These are phyloP conservation scores for Aspergillus mulundensis DNA, from an alignment of 495 filamentous ascomycete genomes.

Conservation along the genomic window DNA sequence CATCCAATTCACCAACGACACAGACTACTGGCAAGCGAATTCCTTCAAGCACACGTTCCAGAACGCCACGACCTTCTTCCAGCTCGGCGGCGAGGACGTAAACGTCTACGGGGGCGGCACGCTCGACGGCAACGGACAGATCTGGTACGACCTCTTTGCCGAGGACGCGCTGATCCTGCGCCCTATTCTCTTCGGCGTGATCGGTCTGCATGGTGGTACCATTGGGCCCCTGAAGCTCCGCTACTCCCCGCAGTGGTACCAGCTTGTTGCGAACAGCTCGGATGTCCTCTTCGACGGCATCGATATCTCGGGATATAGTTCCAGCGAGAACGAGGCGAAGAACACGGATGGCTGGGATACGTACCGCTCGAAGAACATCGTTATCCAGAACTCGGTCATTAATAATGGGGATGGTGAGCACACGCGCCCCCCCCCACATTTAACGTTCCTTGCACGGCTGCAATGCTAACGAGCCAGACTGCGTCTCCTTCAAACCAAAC, in stretches of 20 bases:
- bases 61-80: slow-evolving; percentile 65
- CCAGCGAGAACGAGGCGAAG: slow-evolving; percentile 52
- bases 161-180: slow-evolving; percentile 52
- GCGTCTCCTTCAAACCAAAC: slow-evolving; percentile 77
- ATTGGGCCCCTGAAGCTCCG: slow-evolving; percentile 59
- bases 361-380: slow-evolving; percentile 57
- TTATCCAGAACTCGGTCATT: slow-evolving; percentile 65
- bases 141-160: slow-evolving; percentile 64
- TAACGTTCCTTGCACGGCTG: too few relatives aligned
- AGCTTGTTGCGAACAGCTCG: slow-evolving; percentile 63
- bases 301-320: slow-evolving; percentile 54
- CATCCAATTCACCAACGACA: slow-evolving; percentile 60
- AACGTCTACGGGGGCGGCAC: slow-evolving; percentile 63
- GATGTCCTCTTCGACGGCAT: slow-evolving; percentile 65
- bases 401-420: slow-evolving; percentile 59
- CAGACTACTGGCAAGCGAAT: slow-evolving; percentile 62
- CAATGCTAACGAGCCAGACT: too few relatives aligned
- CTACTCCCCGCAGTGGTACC: slow-evolving; percentile 64
- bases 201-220: slow-evolving; percentile 57
- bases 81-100: slow-evolving; percentile 63
- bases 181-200: slow-evolving; percentile 59
- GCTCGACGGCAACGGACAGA: slow-evolving; percentile 63
- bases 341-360: slow-evolving; percentile 70
- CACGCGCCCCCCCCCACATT: too few relatives aligned
- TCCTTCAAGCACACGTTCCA: slow-evolving; percentile 59